A percentile compares a stretch with the other conserved stretches of the same genome.
Evolutionary conservation across 371 early-diverging fungal genomes (phyloP).

Genomic region (Mucor sp.): DNA sequence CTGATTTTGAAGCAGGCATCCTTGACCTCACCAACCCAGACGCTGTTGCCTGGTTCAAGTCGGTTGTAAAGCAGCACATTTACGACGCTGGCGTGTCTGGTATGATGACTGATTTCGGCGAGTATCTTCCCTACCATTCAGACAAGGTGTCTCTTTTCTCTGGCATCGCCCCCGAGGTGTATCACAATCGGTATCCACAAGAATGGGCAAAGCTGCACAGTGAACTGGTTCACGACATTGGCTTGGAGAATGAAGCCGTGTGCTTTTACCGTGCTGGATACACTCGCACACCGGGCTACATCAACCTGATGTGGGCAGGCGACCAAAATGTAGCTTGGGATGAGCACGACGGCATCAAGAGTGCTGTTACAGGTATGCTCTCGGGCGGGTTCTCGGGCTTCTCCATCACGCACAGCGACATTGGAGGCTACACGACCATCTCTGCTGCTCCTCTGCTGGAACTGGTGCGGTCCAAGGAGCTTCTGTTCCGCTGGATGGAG

Average conservation of each 20-base stretch:
- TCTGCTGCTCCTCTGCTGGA: constrained; percentile 27
- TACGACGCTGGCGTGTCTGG: constrained; percentile 36
- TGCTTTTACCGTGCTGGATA: constrained; percentile 34
- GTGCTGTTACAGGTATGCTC: constrained; percentile 50
- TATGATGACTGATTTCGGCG: constrained; percentile 40
- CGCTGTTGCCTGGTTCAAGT: constrained; percentile 26
- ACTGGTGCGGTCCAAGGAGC: constrained; percentile 35
- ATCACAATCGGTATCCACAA: constrained; percentile 40
- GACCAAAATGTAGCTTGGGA: constrained; percentile 47
- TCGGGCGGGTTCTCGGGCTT: constrained; percentile 51
- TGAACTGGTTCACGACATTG: constrained; percentile 29
- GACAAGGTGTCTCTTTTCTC: constrained; percentile 6
- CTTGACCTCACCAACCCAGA: constrained; percentile 38
- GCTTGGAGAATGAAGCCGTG: constrained; percentile 28
- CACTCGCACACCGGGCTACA: constrained; percentile 32
- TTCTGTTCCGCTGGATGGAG: constrained; percentile 55
- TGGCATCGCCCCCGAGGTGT: constrained; percentile 18
- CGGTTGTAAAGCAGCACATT: constrained; percentile 29
- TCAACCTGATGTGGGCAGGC: constrained; percentile 41
- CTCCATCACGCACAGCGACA: constrained; percentile 45
- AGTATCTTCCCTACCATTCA: constrained; percentile 34
- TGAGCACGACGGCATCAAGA: constrained; percentile 41
- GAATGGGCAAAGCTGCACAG: constrained; percentile 34
- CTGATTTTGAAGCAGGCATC: constrained; percentile 31
- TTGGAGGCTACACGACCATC: constrained; percentile 49